These are phyloP conservation scores for Ogataea dorogensis DNA, from an alignment of 805 yeast species.

Conservation along the genomic window DNA sequence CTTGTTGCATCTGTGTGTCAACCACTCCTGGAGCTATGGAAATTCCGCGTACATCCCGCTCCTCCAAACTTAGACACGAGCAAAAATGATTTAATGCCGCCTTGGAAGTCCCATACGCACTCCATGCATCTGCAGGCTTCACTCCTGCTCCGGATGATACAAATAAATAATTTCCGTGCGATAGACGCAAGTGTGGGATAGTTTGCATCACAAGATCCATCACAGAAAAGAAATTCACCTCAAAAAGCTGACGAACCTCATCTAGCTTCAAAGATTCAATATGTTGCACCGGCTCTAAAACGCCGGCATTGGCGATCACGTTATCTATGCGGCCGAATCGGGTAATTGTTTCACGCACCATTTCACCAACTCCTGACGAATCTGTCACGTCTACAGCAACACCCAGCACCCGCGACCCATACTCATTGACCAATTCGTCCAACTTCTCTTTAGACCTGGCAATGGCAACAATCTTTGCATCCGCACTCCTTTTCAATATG, in stretches of 20 bases:
- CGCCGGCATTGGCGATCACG: constrained; percentile 77
- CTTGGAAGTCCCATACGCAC: constrained; percentile 87
- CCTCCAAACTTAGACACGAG: constrained; percentile 65
- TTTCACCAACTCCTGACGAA: constrained; percentile 32
- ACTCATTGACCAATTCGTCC: constrained; percentile 32
- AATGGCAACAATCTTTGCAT: constrained; percentile 58
- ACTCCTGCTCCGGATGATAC: constrained; percentile 90
- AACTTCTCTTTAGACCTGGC: constrained; percentile 63
- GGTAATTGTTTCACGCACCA: constrained; percentile 45
- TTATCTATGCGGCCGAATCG: constrained; percentile 61
- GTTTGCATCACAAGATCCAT: constrained; percentile 56
- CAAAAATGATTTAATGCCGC: constrained; percentile 87
- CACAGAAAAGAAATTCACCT: constrained; percentile 75
- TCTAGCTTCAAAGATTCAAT: constrained; percentile 50
- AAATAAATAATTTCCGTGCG: constrained; percentile 65
- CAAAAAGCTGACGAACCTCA: constrained; percentile 64
- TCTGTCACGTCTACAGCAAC: constrained; percentile 63
- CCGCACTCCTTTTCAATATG: constrained; percentile 38
- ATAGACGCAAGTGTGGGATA: constrained; percentile 54
- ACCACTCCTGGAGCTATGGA: constrained; percentile 95
- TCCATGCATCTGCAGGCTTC: constrained; percentile 71
- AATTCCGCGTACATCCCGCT: constrained; percentile 52
- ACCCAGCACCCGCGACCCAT: constrained; percentile 48
- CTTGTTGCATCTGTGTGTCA: constrained; percentile 83
- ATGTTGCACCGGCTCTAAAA: constrained; percentile 70